A percentile compares a stretch with the other conserved stretches of the same genome.
phyloP scores from a whole-genome alignment of 2,329 filamentous ascomycete species.

The Arthrobotrys megalospora region DNA sequence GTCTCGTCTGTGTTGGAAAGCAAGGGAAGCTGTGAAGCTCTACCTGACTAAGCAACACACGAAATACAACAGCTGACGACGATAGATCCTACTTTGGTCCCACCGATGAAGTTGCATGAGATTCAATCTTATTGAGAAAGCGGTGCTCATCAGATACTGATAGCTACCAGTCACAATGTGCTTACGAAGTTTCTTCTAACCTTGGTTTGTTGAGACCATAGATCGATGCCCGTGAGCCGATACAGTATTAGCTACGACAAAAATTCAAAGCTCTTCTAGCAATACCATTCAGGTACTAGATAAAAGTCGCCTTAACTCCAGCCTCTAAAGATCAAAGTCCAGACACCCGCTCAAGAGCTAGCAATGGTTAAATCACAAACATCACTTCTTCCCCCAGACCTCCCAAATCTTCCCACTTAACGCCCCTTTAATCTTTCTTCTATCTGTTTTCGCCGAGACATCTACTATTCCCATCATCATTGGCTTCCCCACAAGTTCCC shows the following conservation, averaged over 20 bases:
- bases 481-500: conserved; percentile 67
- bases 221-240: too few relatives aligned
- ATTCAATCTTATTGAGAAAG: neutral
- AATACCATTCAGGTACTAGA: neutral
- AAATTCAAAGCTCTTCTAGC: too few relatives aligned
- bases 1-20: conserved; percentile 40
- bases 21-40: conserved; percentile 60
- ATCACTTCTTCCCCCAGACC: conserved; percentile 73
- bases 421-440: conserved; percentile 77
- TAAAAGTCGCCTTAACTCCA: neutral
- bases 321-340: neutral
- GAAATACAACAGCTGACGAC: conserved; percentile 29
- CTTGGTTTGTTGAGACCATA: too few relatives aligned
- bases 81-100: neutral
- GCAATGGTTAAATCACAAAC: neutral
- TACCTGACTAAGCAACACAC: conserved; percentile 54
- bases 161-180: too few relatives aligned
- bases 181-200: too few relatives aligned
- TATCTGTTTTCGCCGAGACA: conserved; percentile 74
- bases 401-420: conserved; percentile 80
- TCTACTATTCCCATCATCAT: conserved; percentile 69
- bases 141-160: too few relatives aligned
- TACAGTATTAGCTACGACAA: too few relatives aligned
- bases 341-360: conserved; percentile 1
- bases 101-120: neutral